Conservation (phyloP, 2,329 filamentous ascomycete species). For the Ascochyta clinopodiicola region DNA sequence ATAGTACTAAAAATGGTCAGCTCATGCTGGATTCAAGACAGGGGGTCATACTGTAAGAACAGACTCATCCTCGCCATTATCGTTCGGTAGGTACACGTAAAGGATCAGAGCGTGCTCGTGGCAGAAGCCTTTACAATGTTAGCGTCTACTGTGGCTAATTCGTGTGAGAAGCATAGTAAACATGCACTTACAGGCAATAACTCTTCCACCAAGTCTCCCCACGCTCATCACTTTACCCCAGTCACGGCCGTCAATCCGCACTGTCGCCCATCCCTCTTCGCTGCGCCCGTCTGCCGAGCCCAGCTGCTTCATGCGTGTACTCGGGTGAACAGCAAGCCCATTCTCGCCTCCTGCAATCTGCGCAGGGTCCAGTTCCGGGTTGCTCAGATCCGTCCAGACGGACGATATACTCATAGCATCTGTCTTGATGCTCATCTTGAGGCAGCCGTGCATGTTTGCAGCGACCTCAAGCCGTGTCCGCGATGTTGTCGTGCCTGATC, state of each 20-base stretch:
- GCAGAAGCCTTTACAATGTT: slow-evolving; percentile 63
- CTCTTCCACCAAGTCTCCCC: slow-evolving; percentile 83
- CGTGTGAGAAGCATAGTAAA: neutral
- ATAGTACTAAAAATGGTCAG: slow-evolving; percentile 57
- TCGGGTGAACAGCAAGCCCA: slow-evolving; percentile 78
- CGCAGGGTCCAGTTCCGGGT: slow-evolving; percentile 83
- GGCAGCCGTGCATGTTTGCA: slow-evolving; percentile 91
- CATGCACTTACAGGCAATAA: slow-evolving; percentile 77
- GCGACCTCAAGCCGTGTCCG: slow-evolving; percentile 76
- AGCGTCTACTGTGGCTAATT: slow-evolving; percentile 4
- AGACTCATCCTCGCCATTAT: slow-evolving; percentile 72
- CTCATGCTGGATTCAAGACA: neutral
- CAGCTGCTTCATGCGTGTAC: slow-evolving; percentile 73
- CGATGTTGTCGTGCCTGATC: slow-evolving; percentile 37
- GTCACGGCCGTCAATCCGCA: slow-evolving; percentile 89
- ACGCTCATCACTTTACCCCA: slow-evolving; percentile 96
- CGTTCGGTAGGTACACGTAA: slow-evolving; percentile 80
- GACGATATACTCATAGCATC: slow-evolving; percentile 86
- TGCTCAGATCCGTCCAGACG: slow-evolving; percentile 83
- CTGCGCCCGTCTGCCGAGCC: slow-evolving; percentile 66
- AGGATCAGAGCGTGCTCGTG: slow-evolving; percentile 81
- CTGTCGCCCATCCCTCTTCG: slow-evolving; percentile 84
- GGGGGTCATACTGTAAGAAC: slow-evolving; percentile 71
- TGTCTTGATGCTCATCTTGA: slow-evolving; percentile 80
- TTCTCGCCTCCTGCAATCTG: slow-evolving; percentile 72